Conservation (phyloP, 768 basidiomycete species). For the Lactarius akahatsu region DNA sequence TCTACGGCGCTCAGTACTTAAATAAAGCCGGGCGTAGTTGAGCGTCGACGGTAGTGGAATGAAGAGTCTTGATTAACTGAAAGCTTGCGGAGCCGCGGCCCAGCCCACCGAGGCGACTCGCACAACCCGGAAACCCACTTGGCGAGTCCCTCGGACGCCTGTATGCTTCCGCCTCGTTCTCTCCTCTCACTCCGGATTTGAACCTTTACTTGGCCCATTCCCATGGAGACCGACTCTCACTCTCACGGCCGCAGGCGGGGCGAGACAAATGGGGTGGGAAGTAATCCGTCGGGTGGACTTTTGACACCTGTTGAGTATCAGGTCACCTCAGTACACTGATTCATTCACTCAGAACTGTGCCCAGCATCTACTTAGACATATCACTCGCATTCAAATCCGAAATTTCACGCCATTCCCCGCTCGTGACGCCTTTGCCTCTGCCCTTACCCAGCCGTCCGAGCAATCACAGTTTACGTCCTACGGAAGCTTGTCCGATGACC, state of each 20-base stretch:
- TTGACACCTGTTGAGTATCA: conserved; percentile 24
- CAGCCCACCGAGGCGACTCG: background rate
- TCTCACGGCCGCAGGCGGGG: background rate
- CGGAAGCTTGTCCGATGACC: conserved; percentile 66
- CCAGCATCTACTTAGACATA: conserved; percentile 72
- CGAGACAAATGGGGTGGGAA: background rate
- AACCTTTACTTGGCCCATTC: conserved; percentile 5
- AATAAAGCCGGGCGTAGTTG: background rate
- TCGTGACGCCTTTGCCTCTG: conserved; percentile 74
- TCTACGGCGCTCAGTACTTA: background rate
- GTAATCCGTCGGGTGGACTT: conserved; percentile 10
- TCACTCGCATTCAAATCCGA: conserved; percentile 68
- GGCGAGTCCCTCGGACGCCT: conserved; percentile 10
- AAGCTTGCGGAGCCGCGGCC: background rate
- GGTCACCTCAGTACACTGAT: background rate
- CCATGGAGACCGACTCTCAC: conserved; percentile 16
- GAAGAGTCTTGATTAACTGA: background rate
- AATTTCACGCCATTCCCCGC: conserved; percentile 85
- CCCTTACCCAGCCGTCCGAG: conserved; percentile 64
- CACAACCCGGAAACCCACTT: conserved; percentile 2
- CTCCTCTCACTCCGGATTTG: conserved; percentile 11
- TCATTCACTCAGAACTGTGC: conserved; percentile 2
- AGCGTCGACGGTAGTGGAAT: background rate
- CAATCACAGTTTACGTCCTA: conserved; percentile 57
- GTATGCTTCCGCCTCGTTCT: conserved; percentile 10